Base-by-base conservation (phyloP, 176 grass and related monocot genomes). In the Oropetium thomaeum region DNA sequence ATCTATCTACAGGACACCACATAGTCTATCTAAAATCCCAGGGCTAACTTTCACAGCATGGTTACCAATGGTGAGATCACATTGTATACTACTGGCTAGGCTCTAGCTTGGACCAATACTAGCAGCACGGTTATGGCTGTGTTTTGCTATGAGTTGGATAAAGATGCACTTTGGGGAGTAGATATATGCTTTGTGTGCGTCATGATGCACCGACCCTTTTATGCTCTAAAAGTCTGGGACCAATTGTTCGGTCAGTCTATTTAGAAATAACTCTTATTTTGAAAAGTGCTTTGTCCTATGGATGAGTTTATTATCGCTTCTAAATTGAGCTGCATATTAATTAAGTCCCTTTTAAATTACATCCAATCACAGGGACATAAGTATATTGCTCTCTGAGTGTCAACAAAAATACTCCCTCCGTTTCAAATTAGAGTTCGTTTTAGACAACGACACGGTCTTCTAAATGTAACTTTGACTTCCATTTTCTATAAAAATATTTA, bases 241-340 rank as follows among this genome's bases (percentile, higher is more conserved):
- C 28, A 68, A 85, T 80, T 85, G 74, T 85, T 67, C 52, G 54
- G 69, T 67, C 40, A 31, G 61, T 23, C 62, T 42, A 58, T 65
- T 53, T 65, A 77, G 49, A 41, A 73, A 19, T 65, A 48, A 16
- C 30, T 33, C 35, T 32, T 19, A n/a, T 47, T 68, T 31, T 41
- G 3, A 48, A 67, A 45, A 73, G 58, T 58, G 28, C 20, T 63
- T n/a, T n/a, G n/a, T n/a, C 32, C 30, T 35, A 71, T 7, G 30
- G 5, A 71, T 33, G 29, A 53, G 31, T 55, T 55, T n/a, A 6
- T 49, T 33, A 51, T 35, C 19, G 7, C 47, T 52, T 53, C 17
- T 34, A 51, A 52, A 23, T 31, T n/a, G n/a, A n/a, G 17, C 44
- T 70, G 52, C 25, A n/a, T n/a, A n/a, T n/a, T n/a, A n/a, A n/a